Evolutionary conservation across 306 rosid genomes (phyloP), one percentile per base, ranked within the genome.

Genomic region (Inga oerstediana): DNA sequence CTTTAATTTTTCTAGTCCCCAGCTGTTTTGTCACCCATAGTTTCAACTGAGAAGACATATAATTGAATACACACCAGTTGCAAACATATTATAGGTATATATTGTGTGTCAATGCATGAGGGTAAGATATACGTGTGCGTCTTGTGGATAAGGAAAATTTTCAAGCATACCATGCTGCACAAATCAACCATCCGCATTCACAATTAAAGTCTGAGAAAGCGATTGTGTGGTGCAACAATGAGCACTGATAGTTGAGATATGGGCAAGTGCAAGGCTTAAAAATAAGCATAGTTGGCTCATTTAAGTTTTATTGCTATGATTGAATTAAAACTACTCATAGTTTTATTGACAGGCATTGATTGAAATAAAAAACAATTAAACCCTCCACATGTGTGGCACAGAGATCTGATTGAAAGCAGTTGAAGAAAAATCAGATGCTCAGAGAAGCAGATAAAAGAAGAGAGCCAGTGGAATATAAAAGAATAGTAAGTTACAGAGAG

Each of bases 131-230:
- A 27, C 30, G 30, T 27, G 30, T 27, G 30, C 30, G 84, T 82
- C 32, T 84, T 80, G 51, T 78, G 22, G 49, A 27, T 75, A 71
- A 84, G 30, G 66, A 81, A 5, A 64, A 8, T 65, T 84, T 82
- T 80, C 88, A 84, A 89, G 85, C 84, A 84, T 81, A 87, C 81
- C 94, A 87, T 91, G 87, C 93, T 88, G 90, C 81, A 82, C 74
- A 84, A 85, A 87, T 74, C 76, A 83, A 80, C 62, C 84, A 83
- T 75, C 84, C 86, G 83, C 73, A 64, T 67, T 78, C 67, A 83
- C 30, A 56, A 11, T 44, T 43, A 56, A 68, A 46, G 80, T 37
- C 78, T 82, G 74, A 30, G 79, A 48, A 69, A 84, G 34, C 34
- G 77, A 11, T 70, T 79, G 39, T 44, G 66, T 34, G 48, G 61